Base-by-base conservation (phyloP, 1,139 yeast species). In the Hansenula sp. region DNA sequence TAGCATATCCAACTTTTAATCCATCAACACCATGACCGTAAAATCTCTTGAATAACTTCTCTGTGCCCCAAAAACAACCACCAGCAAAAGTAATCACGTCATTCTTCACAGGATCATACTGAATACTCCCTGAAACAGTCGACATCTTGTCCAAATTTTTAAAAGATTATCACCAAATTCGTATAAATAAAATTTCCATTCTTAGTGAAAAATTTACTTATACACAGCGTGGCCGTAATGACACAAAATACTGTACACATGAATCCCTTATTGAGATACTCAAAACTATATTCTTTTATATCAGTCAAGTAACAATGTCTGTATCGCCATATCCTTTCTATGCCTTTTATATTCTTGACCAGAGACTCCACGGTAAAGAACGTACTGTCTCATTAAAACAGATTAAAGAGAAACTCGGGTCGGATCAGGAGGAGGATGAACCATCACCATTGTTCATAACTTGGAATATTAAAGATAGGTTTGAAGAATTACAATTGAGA, bases 61-160 rank as follows among this genome's bases (percentile, higher is more conserved):
- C 97, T 7, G 84, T 86, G 13, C 96, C 96, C 96, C 97, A 89
- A 68, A 88, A 89, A 59, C 97, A 89, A 3, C 92, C 90, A 3
- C 84, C 87, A 2, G 85, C 88, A 26, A 82, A 63, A 0, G 87
- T 80, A 38, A 79, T 59, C 20, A 78, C 48, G 46, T 72, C 66
- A 36, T 81, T 65, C 7, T 60, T 57, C 8, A 59, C 47, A 5
- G 68, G 58, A 21, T 60, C 59, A 38, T 45, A 62, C 44, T 61
- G 66, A 19, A 70, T 46, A 14, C 64, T 57, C 7, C 29, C 29
- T 1, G 44, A 41, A 4, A 38, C 20, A 77, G 75, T 14, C 78
- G 13, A n/a, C 40, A 37, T 37, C 9, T 12, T 36, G 13, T 9
- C 8, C 7, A n/a, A n/a, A 4, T n/a, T 6, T 10, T 14, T 4